Evolutionary conservation across 163 green algal genomes (phyloP).

Genomic region (Prototheca cutis): DNA sequence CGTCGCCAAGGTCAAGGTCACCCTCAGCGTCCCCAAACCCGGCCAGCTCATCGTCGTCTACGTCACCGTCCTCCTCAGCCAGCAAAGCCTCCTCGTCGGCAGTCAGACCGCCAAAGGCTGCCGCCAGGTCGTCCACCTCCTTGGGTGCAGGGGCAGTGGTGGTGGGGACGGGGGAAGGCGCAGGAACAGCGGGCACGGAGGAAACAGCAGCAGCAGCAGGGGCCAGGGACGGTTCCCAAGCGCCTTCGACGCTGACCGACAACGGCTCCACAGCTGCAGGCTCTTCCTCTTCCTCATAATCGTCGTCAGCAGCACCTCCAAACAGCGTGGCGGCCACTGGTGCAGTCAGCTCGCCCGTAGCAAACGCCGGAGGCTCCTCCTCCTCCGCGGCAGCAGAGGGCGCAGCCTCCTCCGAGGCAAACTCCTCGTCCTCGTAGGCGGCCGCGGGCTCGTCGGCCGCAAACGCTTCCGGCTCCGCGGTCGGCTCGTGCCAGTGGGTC

Average conservation of each 20-base stretch:
- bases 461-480: too few species aligned
- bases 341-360: background rate
- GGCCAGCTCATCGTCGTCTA: conserved; percentile 12
- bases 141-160: background rate
- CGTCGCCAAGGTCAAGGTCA: conserved; percentile 8
- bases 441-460: background rate
- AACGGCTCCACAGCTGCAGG: too few species aligned
- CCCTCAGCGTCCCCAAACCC: conserved; percentile 4
- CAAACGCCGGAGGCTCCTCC: background rate
- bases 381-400: background rate
- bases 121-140: conserved; percentile 5
- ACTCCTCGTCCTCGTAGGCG: conserved; percentile 8
- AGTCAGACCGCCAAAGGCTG: conserved; percentile 7
- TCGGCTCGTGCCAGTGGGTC: too few species aligned
- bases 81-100: conserved; percentile 29
- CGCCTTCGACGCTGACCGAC: too few species aligned
- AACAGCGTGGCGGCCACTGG: background rate
- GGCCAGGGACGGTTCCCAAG: too few species aligned
- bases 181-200: too few species aligned
- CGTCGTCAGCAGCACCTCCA: too few species aligned
- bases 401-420: background rate
- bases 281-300: too few species aligned
- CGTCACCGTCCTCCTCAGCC: conserved; percentile 21
- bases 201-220: too few species aligned
- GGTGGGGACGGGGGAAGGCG: too few species aligned